These are phyloP conservation scores for Xylaria palmicola DNA, from an alignment of 495 filamentous ascomycete genomes.

Conservation along the genomic window DNA sequence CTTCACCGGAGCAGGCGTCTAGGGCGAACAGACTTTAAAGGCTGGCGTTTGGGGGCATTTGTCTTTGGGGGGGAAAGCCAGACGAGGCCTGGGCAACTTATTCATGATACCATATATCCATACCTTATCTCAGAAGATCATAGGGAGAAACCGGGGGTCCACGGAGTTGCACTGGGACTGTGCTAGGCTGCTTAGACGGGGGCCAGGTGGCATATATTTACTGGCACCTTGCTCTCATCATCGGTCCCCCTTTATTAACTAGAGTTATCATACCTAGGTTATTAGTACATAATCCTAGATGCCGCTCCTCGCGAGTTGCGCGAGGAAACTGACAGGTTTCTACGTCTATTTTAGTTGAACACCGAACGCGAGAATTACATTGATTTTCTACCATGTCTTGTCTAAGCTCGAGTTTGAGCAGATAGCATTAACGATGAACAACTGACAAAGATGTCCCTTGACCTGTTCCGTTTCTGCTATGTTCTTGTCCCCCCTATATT, in stretches of 20 bases:
- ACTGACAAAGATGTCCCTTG: no score
- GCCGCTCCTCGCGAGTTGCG: not conserved
- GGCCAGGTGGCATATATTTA: not conserved
- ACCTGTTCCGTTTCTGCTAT: no score
- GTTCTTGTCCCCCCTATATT: not conserved
- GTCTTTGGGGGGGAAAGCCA: not conserved
- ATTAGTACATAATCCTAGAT: not conserved
- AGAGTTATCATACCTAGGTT: not conserved
- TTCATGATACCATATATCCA: conserved; percentile 8
- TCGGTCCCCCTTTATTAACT: not conserved
- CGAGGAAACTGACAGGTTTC: no score
- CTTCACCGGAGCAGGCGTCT: conserved; percentile 8
- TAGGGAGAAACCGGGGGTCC: not conserved
- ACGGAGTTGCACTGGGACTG: not conserved
- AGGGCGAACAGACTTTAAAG: conserved; percentile 6
- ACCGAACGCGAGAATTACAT: no score
- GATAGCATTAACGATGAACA: no score
- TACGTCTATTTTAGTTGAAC: no score
- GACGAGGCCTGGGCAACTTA: not conserved
- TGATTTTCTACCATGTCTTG: no score
- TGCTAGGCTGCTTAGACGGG: not conserved
- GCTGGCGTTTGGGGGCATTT: conserved; percentile 9
- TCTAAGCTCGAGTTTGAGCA: no score
- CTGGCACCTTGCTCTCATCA: no score
- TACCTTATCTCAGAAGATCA: not conserved